Evolutionary conservation across 768 basidiomycete species (phyloP).

Genomic region (Harrya chromipes): DNA sequence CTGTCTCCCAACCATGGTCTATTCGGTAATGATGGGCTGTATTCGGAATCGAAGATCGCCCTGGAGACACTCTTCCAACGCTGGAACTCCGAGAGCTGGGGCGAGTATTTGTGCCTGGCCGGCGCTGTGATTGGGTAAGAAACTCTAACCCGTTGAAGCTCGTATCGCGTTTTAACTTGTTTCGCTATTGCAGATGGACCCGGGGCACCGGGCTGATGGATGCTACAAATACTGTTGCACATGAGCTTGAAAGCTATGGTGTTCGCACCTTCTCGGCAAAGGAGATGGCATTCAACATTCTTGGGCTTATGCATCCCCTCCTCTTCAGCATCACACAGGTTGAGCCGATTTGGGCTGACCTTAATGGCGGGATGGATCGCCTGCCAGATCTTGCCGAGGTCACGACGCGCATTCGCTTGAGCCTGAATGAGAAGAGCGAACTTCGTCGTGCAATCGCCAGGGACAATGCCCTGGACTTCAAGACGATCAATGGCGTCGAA

Average conservation of each 20-base stretch:
- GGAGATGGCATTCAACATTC: slow-evolving; percentile 99
- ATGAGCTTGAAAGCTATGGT: slow-evolving; percentile 88
- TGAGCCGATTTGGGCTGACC: slow-evolving; percentile 98
- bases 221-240: slow-evolving; percentile 91
- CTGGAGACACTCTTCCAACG: slow-evolving; percentile 97
- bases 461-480: slow-evolving; percentile 96
- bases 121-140: slow-evolving; percentile 96
- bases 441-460: slow-evolving; percentile 90
- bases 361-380: slow-evolving; percentile 98
- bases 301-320: slow-evolving; percentile 98
- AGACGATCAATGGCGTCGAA: slow-evolving; percentile 82
- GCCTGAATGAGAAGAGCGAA: slow-evolving; percentile 83
- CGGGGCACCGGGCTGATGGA: slow-evolving; percentile 98
- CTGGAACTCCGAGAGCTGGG: slow-evolving; percentile 98
- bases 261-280: slow-evolving; percentile 98
- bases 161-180: slow-evolving; percentile 9
- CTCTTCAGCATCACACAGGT: slow-evolving; percentile 99
- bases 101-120: slow-evolving; percentile 95
- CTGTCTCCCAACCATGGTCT: slow-evolving; percentile 97
- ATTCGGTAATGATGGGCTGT: slow-evolving; percentile 97
- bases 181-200: slow-evolving; percentile 67
- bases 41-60: slow-evolving; percentile 98
- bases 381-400: slow-evolving; percentile 93
- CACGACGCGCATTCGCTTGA: slow-evolving; percentile 78
- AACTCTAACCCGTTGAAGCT: slow-evolving; percentile 4